Conservation (phyloP, 2,329 filamentous ascomycete genomes). For the Colletotrichum orbiculare region DNA sequence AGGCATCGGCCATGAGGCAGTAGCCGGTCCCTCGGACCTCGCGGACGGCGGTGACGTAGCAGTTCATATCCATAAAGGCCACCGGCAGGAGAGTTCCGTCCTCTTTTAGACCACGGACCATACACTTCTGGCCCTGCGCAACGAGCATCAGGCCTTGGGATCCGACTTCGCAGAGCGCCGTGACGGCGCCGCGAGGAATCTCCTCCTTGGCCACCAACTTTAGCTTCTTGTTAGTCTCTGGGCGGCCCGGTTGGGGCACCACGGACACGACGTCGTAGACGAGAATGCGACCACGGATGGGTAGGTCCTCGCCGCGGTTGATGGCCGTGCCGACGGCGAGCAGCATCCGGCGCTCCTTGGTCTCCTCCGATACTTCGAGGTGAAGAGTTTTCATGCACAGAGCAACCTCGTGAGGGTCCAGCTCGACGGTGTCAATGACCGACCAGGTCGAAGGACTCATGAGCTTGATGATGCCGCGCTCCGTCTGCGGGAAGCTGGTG, state of each 20-base stretch:
- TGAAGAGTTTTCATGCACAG: conserved; percentile 86
- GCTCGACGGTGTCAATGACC: conserved; percentile 78
- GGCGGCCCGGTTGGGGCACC: conserved; percentile 85
- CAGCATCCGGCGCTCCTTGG: conserved; percentile 84
- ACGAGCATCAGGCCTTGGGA: conserved; percentile 89
- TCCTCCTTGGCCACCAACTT: conserved; percentile 91
- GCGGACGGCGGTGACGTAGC: conserved; percentile 87
- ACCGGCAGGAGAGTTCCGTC: conserved; percentile 93
- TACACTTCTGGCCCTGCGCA: conserved; percentile 95
- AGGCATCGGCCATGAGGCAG: conserved; percentile 87
- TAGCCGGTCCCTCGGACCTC: conserved; percentile 86
- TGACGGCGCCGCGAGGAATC: conserved; percentile 90
- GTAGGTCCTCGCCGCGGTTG: conserved; percentile 89
- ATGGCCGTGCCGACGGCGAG: conserved; percentile 88
- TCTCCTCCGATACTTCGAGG: conserved; percentile 90
- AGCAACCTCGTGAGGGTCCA: conserved; percentile 81
- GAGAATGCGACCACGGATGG: conserved; percentile 85
- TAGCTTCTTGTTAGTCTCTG: conserved; percentile 86
- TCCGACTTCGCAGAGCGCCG: conserved; percentile 84
- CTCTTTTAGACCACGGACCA: conserved; percentile 95
- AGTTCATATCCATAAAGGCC: conserved; percentile 97
- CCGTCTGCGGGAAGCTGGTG: conserved; percentile 72
- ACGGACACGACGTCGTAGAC: conserved; percentile 94
- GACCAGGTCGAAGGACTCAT: conserved; percentile 82
- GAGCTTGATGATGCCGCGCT: conserved; percentile 80